These are phyloP conservation scores for Penstemon davidsonii DNA, from an alignment of 257 asterid genomes.

Conservation along the genomic window DNA sequence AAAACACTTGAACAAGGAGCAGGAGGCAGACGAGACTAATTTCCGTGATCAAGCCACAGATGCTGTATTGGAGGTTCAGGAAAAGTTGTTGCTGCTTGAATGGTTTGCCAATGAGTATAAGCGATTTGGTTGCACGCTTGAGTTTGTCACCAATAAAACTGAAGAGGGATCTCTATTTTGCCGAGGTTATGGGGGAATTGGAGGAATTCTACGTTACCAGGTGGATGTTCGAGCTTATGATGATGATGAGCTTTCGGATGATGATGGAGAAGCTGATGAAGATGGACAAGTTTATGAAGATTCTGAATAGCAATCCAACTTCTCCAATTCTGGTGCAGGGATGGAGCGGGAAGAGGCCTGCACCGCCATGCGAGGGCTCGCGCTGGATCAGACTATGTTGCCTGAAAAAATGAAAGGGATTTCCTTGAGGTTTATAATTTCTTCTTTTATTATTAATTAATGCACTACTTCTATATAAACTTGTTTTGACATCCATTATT, in stretches of 20 bases:
- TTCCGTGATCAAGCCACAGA: constrained; percentile 39
- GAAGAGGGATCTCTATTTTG: constrained; percentile 48
- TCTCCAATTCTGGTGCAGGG: constrained; percentile 35
- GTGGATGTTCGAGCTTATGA: constrained; percentile 43
- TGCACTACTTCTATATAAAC: neutral
- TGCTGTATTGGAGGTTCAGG: constrained; percentile 43
- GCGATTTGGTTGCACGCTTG: constrained; percentile 41
- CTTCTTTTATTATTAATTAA: neutral
- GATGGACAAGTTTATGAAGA: constrained; percentile 39
- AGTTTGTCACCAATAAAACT: constrained; percentile 42
- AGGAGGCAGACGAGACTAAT: constrained; percentile 38
- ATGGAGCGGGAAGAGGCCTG: constrained; percentile 35
- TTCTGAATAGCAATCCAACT: constrained; percentile 42
- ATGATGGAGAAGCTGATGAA: constrained; percentile 34
- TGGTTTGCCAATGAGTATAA: constrained; percentile 39
- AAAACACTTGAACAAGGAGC: constrained; percentile 42
- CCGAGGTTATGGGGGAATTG: constrained; percentile 47
- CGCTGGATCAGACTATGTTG: constrained; percentile 7
- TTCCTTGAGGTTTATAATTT: neutral
- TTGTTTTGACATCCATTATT: neutral
- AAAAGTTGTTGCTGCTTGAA: constrained; percentile 35
- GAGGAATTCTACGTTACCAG: constrained; percentile 45
- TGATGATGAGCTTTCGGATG: constrained; percentile 21
- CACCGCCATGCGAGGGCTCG: constrained; percentile 41
- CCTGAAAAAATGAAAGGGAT: constrained; percentile 4